A percentile compares a stretch with the other conserved stretches of the same genome.
Conservation (phyloP, 1,139 yeast genomes). For the Magnusiomyces paraingens region DNA sequence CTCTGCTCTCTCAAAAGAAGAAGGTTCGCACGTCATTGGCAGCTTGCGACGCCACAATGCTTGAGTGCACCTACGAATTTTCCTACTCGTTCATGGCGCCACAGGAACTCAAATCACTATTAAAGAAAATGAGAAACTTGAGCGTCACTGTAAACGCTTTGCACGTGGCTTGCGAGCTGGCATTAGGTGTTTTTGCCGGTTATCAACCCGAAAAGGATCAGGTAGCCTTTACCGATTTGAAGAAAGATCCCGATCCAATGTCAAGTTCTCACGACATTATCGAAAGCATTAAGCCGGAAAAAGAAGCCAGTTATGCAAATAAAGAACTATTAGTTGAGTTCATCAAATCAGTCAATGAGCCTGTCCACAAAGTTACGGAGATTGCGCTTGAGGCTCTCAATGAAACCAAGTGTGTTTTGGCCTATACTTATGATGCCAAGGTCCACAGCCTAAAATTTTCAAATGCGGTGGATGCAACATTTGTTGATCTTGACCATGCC, state of each 20-base stretch:
- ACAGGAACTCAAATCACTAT: conserved; percentile 34
- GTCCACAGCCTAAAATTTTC: background rate
- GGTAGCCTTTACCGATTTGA: too few relatives aligned
- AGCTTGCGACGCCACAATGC: conserved; percentile 37
- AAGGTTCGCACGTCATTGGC: conserved; percentile 32
- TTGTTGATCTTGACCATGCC: conserved; percentile 1
- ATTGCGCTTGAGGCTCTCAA: background rate
- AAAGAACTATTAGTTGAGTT: background rate
- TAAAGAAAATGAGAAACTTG: conserved; percentile 33
- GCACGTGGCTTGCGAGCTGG: conserved; percentile 44
- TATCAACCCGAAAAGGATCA: too few relatives aligned
- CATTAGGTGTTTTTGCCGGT: conserved; percentile 35
- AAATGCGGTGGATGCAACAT: background rate
- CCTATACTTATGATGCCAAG: conserved; percentile 1
- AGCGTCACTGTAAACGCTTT: conserved; percentile 38
- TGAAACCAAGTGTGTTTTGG: background rate
- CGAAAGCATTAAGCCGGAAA: background rate
- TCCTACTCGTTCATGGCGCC: conserved; percentile 45
- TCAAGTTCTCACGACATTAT: background rate
- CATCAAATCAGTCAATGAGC: background rate
- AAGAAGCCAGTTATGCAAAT: background rate
- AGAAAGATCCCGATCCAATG: background rate
- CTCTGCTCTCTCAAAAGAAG: conserved; percentile 17
- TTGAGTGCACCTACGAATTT: conserved; percentile 44
- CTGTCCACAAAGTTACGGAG: background rate